Evolutionary conservation across 2,329 filamentous ascomycete genomes (phyloP), one percentile per base, ranked within the genome.

Genomic region (Trichoderma asperellum): DNA sequence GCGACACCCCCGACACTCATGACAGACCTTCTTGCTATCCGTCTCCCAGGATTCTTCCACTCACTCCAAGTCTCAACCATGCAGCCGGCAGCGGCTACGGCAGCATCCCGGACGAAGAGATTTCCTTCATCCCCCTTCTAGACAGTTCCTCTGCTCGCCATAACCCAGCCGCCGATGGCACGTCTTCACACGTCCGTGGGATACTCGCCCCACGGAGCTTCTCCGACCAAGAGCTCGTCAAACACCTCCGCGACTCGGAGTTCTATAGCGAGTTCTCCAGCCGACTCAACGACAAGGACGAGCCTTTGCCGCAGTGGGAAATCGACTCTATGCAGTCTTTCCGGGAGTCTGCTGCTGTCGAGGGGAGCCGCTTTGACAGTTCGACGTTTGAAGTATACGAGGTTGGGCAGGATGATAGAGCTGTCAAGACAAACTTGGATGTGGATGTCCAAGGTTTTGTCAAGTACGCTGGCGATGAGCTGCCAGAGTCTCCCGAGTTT

Each of bases 351-450:
- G 79, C 79, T 1, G 73, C 77, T 8, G 79, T 76, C 47, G 81
- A 83, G 52, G 76, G 78, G 8, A 77, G 80, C 34, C 74, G 75
- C 37, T 82, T 83, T 49, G 80, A 81, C 4, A 84, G 85, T 69
- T 83, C 84, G 2, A 85, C 86, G 18, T 87, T 86, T 71, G 86
- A 87, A 72, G 83, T 89, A 4, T 89, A 87, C 73, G 86, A 89
- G 71, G 80, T 89, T 14, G 82, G 81, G 0, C 76, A 76, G 4
- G 82, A 87, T 66, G 83, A 84, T 2, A 73, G 76, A 1, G 81
- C 83, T 18, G 55, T 68, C 58, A 79, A 76, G 71, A 73, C 74
- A 53, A 79, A 73, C 43, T 52, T 74, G 14, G 77, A 79, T 37
- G 70, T 70, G 3, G 76, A 78, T 62, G 71, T 70, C 7, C 72